phyloP scores from a whole-genome alignment of 352 stramenopile species.

The Pythium vanterpoolii region DNA sequence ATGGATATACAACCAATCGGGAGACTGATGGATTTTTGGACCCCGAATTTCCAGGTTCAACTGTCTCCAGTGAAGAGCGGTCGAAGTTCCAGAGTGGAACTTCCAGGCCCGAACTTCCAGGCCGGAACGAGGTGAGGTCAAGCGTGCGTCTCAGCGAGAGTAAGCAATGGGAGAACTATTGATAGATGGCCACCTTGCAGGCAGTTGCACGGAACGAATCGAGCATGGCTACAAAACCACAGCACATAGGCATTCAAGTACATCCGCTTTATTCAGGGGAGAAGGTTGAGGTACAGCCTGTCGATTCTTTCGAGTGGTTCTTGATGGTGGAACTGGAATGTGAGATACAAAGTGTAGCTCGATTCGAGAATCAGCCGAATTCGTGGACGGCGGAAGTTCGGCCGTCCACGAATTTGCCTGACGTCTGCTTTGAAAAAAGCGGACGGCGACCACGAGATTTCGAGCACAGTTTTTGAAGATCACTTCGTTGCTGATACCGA shows the following conservation, averaged over 20 bases:
- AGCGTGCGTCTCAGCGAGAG: no score
- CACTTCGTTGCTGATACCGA: no score
- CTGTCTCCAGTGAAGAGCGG: no score
- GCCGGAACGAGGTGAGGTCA: background rate
- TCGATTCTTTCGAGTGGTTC: background rate
- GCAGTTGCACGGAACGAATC: background rate
- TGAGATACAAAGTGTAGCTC: background rate
- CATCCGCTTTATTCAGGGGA: no score
- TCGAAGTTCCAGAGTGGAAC: background rate
- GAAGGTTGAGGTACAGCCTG: background rate
- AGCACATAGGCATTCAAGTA: background rate
- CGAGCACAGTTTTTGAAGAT: no score
- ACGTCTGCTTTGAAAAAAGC: no score
- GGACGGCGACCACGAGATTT: no score
- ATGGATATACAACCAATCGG: background rate
- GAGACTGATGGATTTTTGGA: no score
- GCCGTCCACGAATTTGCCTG: no score
- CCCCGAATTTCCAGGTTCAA: no score
- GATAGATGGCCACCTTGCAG: background rate
- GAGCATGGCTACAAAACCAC: background rate
- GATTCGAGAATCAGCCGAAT: background rate
- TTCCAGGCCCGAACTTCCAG: background rate
- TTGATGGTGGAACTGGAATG: background rate
- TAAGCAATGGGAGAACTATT: background rate
- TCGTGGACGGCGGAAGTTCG: no score